Evolutionary conservation across 208 protist genomes (phyloP), one percentile per base, ranked within the genome.

Genomic region (Trypanosoma conorhini): DNA sequence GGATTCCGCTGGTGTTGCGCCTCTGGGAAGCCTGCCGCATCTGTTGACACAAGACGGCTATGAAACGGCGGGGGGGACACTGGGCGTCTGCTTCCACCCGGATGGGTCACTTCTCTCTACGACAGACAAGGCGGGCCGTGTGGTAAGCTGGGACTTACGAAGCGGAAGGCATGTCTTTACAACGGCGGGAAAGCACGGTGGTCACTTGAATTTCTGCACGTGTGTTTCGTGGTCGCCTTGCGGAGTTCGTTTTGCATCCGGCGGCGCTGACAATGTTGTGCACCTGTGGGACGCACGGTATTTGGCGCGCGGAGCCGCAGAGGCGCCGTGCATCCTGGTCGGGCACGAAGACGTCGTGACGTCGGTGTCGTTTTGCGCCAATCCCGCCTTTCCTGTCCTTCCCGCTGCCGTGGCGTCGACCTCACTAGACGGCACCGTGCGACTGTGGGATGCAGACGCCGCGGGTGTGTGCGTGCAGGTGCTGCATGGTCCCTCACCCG

Each of bases 291-390:
- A 96, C 44, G 87, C 86, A 12, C 82, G 91, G 0, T 72, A 76
- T 77, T 74, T 96, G 17, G 69, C 70, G 68, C 67, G 59, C 22
- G 70, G 51, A 7, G 64, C 64, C 17, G 61, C 67, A 17, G 51
- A 57, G 13, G 73, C 83, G 3, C 89, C 85, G 8, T 85, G 80
- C 64, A 76, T 78, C 55, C 71, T 96, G 40, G 66, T 87, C 5
- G 88, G 88, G 5, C 91, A 96, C 69, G 81, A 89, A 19, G 91
- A 96, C 61, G 86, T 86, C n/a, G 52, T 96, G 33, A 94, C 88
- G 5, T 96, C 91, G 10, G 33, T 96, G 30, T 70, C 74, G 33
- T 93, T 91, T 70, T 87, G 80, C 66, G 48, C 71, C 0, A 83
- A 88, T 57, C 74, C 79, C 5, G 22, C 50, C 33, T 62, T 62